Percentiles rank a stretch among this genome's conserved stretches.
Evolutionary conservation across 306 rosid species (phyloP).

Genomic region (Nissolia schottii): DNA sequence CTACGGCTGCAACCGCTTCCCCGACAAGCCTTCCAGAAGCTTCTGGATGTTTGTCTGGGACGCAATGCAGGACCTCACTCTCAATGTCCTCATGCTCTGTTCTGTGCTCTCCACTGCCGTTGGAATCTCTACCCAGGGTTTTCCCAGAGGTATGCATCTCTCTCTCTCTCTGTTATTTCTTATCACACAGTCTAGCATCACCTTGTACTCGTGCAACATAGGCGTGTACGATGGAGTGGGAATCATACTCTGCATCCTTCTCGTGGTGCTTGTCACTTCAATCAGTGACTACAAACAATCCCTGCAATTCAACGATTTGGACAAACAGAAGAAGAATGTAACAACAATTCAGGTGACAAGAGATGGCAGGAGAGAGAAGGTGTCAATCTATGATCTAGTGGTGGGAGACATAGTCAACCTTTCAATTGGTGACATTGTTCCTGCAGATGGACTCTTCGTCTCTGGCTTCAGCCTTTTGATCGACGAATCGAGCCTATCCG

Average conservation of each 20-base stretch:
- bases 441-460: conserved; percentile 75
- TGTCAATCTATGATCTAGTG: conserved; percentile 71
- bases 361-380: conserved; percentile 60
- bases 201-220: too few species aligned
- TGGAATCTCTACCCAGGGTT: conserved; percentile 82
- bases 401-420: conserved; percentile 85
- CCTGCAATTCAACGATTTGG: conserved; percentile 81
- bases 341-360: conserved; percentile 70
- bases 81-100: conserved; percentile 64
- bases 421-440: conserved; percentile 75
- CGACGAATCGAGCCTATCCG: conserved; percentile 86
- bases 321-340: conserved; percentile 81
- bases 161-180: too few species aligned
- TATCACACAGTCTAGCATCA: too few species aligned
- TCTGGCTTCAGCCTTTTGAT: conserved; percentile 65
- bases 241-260: conserved; percentile 58
- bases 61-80: conserved; percentile 82
- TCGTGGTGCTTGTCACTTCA: conserved; percentile 81
- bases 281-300: conserved; percentile 78
- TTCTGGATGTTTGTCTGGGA: conserved; percentile 93
- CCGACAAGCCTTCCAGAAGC: conserved; percentile 69
- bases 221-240: conserved; percentile 94
- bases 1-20: conserved; percentile 48
- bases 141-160: conserved; percentile 79
- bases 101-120: conserved; percentile 61